Percentiles rank a stretch among this genome's conserved stretches.
Conservation (phyloP, 805 yeast species). For the Cyberlindnera bimundalis region DNA sequence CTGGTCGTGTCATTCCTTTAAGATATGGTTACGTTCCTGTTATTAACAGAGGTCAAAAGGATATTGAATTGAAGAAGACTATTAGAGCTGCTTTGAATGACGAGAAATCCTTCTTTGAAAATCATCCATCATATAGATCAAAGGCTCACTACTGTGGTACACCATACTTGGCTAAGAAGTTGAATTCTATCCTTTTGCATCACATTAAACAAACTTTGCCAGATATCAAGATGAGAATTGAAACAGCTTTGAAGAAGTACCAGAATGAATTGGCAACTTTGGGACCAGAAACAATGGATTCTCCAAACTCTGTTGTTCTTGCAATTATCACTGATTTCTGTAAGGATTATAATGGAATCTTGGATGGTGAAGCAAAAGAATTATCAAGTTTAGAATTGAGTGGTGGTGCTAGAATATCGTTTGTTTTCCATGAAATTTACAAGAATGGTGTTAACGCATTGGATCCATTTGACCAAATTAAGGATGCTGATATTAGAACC, state of each 20-base stretch:
- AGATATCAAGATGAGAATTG: slow-evolving; percentile 88
- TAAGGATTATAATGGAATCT: slow-evolving; percentile 84
- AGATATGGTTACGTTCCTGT: slow-evolving; percentile 97
- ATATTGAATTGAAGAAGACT: slow-evolving; percentile 83
- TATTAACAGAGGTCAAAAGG: slow-evolving; percentile 95
- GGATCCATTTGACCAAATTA: slow-evolving; percentile 95
- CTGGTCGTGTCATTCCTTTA: slow-evolving; percentile 93
- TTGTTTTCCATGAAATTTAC: slow-evolving; percentile 94
- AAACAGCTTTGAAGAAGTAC: slow-evolving; percentile 78
- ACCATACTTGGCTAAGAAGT: slow-evolving; percentile 91
- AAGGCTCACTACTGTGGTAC: slow-evolving; percentile 98
- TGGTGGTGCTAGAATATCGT: slow-evolving; percentile 97
- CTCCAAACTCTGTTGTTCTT: slow-evolving; percentile 86
- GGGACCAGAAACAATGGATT: slow-evolving; percentile 87
- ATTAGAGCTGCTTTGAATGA: slow-evolving; percentile 82
- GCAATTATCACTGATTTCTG: slow-evolving; percentile 90
- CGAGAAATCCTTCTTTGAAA: slow-evolving; percentile 79
- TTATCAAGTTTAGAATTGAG: slow-evolving; percentile 84
- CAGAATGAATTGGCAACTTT: slow-evolving; percentile 70
- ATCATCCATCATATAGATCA: slow-evolving; percentile 85
- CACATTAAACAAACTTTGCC: slow-evolving; percentile 90
- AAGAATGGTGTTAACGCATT: slow-evolving; percentile 87
- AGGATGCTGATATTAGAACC: slow-evolving; percentile 93
- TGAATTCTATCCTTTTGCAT: slow-evolving; percentile 81
- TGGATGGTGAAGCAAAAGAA: slow-evolving; percentile 92